Evolutionary conservation across 2,329 filamentous ascomycete species (phyloP), one percentile per base, ranked within the genome.

Genomic region (Tolypocladium nubicola): DNA sequence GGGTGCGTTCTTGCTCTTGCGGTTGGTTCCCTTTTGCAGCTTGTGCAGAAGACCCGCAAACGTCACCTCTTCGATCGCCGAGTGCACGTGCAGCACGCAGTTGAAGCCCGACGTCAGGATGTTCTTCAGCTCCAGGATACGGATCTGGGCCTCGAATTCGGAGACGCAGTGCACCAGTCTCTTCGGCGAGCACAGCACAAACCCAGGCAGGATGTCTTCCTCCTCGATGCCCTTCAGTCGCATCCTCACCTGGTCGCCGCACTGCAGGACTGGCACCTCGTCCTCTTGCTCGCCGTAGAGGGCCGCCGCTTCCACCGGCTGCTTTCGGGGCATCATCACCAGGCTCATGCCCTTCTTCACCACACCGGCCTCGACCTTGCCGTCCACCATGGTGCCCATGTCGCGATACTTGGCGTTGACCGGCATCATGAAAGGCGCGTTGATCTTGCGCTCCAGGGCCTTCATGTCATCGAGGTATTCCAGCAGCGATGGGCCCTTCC

Each of bases 371-470:
- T 99, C 94, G 63, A 99, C 89, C 80, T 97, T 96, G 64, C 94
- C 94, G 76, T 99, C 95, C 47, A 97, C 84, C 83, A 99, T 91
- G 61, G 94, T 99, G 66, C 94, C 94, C 81, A 99, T 87, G 71
- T 99, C 95, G 66, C 89, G 85, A 79, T 97, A 99, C 76, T 99
- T 99, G 74, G 90, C 90, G 62, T 89, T 89, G 62, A 99, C 82
- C 10, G 94, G 89, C 92, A 99, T 97, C 94, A 99, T 97, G 81
- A 99, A 97, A 11, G 94, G 93, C 2, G 94, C 94, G 66, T 96
- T 96, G 66, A 97, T 76, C 79, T 97, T 99, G 66, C 94, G 90
- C 73, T 99, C 93, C 43, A 97, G 82, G 14, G 93, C 85, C 67
- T 88, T 85, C 90, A 97, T 97, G 69, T 83, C 79, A 71, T 97